These are phyloP conservation scores for Nymphaea colorata DNA, from an alignment of 164 flowering plant genomes.

Conservation along the genomic window DNA sequence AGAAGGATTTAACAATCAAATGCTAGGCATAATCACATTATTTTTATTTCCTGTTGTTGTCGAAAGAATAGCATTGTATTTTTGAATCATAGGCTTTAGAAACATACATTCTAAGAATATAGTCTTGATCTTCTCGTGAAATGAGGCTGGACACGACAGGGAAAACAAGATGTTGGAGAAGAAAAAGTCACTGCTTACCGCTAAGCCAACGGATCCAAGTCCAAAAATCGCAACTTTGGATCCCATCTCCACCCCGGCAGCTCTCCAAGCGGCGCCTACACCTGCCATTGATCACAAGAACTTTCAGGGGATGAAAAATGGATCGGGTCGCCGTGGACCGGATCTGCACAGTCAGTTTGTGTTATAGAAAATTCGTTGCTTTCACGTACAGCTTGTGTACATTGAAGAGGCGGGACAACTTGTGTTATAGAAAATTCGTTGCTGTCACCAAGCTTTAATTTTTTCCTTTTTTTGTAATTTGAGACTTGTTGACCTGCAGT, in stretches of 20 bases:
- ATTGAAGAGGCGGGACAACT: too few species aligned
- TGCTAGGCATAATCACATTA: background rate
- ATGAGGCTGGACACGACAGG: background rate
- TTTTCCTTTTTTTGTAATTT: too few species aligned
- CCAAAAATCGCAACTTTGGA: conserved; percentile 60
- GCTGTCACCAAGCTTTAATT: too few species aligned
- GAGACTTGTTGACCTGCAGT: too few species aligned
- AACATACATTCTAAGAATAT: too few species aligned
- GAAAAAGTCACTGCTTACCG: conserved; percentile 20
- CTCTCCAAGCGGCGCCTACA: conserved; percentile 51
- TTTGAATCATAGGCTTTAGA: background rate
- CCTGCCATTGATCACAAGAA: conserved; percentile 22
- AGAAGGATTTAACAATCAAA: background rate
- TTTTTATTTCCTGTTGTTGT: too few species aligned
- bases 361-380: too few species aligned
- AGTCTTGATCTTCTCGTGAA: too few species aligned
- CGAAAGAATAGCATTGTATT: background rate
- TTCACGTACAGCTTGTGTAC: too few species aligned
- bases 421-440: too few species aligned
- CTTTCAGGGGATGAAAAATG: background rate
- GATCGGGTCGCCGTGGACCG: too few species aligned
- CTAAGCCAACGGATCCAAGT: conserved; percentile 58
- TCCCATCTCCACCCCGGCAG: conserved; percentile 42
- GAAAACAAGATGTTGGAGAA: background rate
- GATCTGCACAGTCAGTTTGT: too few species aligned